Evolutionary conservation across 257 asterid genomes (phyloP), one percentile per base, ranked within the genome.

Genomic region (Osmanthus fragrans): DNA sequence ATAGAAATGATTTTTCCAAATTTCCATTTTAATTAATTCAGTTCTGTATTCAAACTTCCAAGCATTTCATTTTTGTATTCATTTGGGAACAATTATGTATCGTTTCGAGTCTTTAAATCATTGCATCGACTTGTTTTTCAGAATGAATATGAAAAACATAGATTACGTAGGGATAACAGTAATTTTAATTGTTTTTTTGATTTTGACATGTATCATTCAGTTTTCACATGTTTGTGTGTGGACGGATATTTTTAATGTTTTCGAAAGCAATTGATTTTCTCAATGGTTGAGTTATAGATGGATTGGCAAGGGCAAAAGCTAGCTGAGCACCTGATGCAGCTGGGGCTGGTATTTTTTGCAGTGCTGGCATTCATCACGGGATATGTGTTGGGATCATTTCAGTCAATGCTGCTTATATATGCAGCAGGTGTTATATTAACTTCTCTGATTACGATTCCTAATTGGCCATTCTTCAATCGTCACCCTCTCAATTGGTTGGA

Each of bases 231-330:
- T 40, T 40, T 8, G 47, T 40, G 15, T 0, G 13, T 2, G 47
- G 13, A 11, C 47, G 2, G 7, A 10, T 4, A 56, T 3, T 21
- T 32, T n/a, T 19, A 27, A 23, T 30, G 39, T 73, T 33, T 67
- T 19, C 4, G n/a, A 23, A 25, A 45, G n/a, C 51, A 47, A 33
- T 4, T 77, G 64, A 69, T 71, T 79, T 70, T 78, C 40, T 16
- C 27, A n/a, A 16, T 49, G 51, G 54, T 71, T 51, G 49, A 4
- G 51, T 40, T 73, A 54, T 65, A 88, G 91, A 92, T 92, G 97
- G 97, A 92, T 87, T 92, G 97, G 96, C 91, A 92, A 87, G 96
- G 97, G 71, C 97, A 92, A 70, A 92, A 89, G 90, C 73, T 85
- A 36, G 91, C 90, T n/a, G 94, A 92, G 86, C 90, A 89, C 54